Evolutionary conservation across 192 early-diverging fungal genomes (phyloP), one percentile per base, ranked within the genome.

Genomic region (Backusella circina): DNA sequence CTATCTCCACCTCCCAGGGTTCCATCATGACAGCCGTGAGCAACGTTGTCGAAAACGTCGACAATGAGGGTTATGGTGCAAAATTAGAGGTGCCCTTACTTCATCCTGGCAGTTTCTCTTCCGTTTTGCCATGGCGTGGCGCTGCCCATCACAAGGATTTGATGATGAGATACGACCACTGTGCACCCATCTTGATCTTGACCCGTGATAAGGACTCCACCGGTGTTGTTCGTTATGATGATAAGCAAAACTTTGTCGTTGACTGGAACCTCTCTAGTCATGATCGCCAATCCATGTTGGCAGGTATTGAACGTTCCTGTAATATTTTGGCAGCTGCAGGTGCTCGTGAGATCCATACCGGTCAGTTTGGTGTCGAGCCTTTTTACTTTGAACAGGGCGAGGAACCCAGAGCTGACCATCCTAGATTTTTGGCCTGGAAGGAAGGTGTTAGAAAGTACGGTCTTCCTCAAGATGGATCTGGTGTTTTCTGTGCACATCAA

Each of bases 11-110:
- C 5, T 86, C 86, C 64, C 71, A 84, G 71, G 90, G 89, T 7
- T 83, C 89, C 13, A 91, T 92, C 33, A 91, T 93, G 90, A 93
- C 90, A 1, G 86, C 91, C 15, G 82, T 94, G 74, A 83, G 79
- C 72, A 82, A 81, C 12, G 84, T 84, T 5, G 83, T 77, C 2
- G 90, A 90, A 38, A 87, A 93, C 67, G 72, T 84, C 0, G 88
- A 91, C 71, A 88, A 89, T 21, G 64, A 86, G 7, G 83, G 87
- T 30, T 93, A 92, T 68, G 93, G 94, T 30, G 84, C 86, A 54
- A 87, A 87, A 73, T 71, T 95, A 8, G 91, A 93, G 47, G 85
- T 90, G n/a, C 84, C 84, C 23, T 75, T 82, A 32, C 74, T 85
- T 64, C 91, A 89, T 77, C 89, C 91, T 1, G 85, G 75, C 23